Evolutionary conservation across 768 basidiomycete genomes (phyloP).

Genomic region (Trametes coccinea): DNA sequence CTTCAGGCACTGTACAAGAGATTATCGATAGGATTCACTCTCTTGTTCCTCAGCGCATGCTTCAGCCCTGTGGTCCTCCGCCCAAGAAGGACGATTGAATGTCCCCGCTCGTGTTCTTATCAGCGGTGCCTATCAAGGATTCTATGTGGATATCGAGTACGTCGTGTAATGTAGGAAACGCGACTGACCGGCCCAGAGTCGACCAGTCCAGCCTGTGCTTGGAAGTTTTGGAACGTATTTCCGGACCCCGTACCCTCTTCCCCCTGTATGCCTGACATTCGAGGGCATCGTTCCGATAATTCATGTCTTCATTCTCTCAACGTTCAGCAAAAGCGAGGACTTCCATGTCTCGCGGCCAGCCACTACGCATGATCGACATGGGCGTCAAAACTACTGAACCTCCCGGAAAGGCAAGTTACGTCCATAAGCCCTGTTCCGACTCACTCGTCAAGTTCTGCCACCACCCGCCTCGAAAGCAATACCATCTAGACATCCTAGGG

Average conservation of each 20-base stretch:
- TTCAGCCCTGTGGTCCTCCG: conserved; percentile 92
- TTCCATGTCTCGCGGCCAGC: conserved; percentile 2
- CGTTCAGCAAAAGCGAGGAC: background rate
- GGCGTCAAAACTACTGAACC: background rate
- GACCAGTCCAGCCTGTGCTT: background rate
- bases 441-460: background rate
- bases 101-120: no score
- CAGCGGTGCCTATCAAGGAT: background rate
- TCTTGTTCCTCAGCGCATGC: conserved; percentile 67
- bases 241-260: background rate
- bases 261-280: background rate
- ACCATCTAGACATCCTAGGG: background rate
- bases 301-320: conserved; percentile 8
- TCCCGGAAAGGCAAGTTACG: conserved; percentile 5
- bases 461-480: background rate
- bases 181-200: conserved; percentile 1
- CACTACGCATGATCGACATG: background rate
- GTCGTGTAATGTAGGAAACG: conserved; percentile 8
- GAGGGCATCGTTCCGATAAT: background rate
- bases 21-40: background rate
- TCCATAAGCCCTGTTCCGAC: background rate
- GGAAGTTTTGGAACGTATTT: background rate
- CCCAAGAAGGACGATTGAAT: conserved; percentile 85
- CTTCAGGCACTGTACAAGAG: background rate
- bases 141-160: background rate